A percentile compares a stretch with the other conserved stretches of the same genome.
These are phyloP conservation scores for Gardenia jasminoides DNA, from an alignment of 257 asterid species.

Conservation along the genomic window DNA sequence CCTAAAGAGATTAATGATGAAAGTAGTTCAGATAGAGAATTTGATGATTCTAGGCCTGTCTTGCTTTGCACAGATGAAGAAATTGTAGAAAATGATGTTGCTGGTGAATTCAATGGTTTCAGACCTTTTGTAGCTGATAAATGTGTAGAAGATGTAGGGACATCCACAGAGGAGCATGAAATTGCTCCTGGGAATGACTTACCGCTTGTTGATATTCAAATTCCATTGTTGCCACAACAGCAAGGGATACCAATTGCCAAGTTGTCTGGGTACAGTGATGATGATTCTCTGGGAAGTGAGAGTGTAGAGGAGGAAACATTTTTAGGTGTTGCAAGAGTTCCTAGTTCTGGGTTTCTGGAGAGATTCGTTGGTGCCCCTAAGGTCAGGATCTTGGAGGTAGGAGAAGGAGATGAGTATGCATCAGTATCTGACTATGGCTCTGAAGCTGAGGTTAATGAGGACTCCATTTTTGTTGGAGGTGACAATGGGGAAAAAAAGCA, in stretches of 20 bases:
- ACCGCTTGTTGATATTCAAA: constrained; percentile 22
- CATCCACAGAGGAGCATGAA: constrained; percentile 17
- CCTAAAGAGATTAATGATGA: constrained; percentile 25
- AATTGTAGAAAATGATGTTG: constrained; percentile 15
- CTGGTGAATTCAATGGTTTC: constrained; percentile 27
- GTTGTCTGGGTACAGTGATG: constrained; percentile 62
- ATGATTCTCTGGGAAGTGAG: constrained; percentile 52
- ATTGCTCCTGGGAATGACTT: constrained; percentile 11
- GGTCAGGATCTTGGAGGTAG: constrained; percentile 41
- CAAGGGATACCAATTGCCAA: constrained; percentile 55
- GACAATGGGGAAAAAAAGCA: constrained; percentile 31
- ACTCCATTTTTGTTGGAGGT: constrained; percentile 18
- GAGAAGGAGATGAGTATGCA: constrained; percentile 38
- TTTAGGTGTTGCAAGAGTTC: constrained; percentile 39
- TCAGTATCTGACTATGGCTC: constrained; percentile 25
- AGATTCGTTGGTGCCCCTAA: constrained; percentile 46
- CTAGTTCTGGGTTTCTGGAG: constrained; percentile 34
- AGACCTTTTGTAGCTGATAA: constrained; percentile 32
- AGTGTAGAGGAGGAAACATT: constrained; percentile 44
- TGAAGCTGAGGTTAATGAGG: constrained; percentile 43
- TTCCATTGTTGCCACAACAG: constrained; percentile 19
- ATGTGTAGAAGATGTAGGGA: constrained; percentile 24
- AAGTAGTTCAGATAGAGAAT: constrained; percentile 18
- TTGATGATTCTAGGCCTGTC: constrained; percentile 26
- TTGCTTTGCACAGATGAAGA: constrained; percentile 27